phyloP scores from a whole-genome alignment of 768 basidiomycete genomes.

The Dictyophora rubrovolvata region DNA sequence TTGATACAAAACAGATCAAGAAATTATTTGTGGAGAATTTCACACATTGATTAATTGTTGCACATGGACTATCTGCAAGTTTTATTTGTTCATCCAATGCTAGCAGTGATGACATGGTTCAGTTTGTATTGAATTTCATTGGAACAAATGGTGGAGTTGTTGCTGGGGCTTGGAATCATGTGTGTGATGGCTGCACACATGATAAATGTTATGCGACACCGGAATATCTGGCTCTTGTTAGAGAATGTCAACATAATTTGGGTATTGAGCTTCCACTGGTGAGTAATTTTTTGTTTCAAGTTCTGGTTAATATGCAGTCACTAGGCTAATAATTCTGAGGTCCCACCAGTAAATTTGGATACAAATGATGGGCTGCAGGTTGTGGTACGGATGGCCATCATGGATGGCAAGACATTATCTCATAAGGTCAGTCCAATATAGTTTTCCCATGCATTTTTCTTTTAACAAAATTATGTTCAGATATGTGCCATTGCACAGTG shows the following conservation, averaged over 20 bases:
- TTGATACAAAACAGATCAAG: conserved; percentile 18
- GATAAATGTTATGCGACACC: conserved; percentile 14
- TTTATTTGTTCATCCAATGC: conserved; percentile 15
- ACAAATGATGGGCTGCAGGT: background rate
- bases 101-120: conserved; percentile 7
- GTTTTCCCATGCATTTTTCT: no score
- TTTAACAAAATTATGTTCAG: background rate
- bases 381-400: conserved; percentile 21
- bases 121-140: conserved; percentile 10
- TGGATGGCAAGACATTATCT: conserved; percentile 23
- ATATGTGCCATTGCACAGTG: conserved; percentile 19
- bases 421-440: conserved; percentile 16
- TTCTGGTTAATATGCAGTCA: background rate
- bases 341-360: background rate
- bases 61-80: conserved; percentile 5
- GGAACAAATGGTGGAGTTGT: conserved; percentile 15
- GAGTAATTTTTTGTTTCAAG: background rate
- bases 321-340: background rate
- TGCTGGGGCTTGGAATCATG: conserved; percentile 10
- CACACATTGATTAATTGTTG: conserved; percentile 15
- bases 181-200: conserved; percentile 18
- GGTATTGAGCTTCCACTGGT: background rate
- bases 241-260: background rate
- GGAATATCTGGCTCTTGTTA: conserved; percentile 7
- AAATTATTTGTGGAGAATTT: conserved; percentile 22